Evolutionary conservation across 306 rosid species (phyloP).

Genomic region (Rosa multiflora): DNA sequence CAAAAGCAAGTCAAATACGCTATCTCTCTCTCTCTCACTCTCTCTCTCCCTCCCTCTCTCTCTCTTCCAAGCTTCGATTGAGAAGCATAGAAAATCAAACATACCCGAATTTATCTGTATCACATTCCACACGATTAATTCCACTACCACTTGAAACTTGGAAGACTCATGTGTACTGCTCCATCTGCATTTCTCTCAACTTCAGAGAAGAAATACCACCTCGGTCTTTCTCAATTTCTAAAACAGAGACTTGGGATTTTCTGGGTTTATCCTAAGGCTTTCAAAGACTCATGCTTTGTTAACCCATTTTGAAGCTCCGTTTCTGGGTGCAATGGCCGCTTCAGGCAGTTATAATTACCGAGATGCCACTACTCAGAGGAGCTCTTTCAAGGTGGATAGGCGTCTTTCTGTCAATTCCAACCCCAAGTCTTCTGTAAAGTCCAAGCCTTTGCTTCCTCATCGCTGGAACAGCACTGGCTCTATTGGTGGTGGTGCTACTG

Average conservation of each 20-base stretch:
- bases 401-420: conserved; percentile 52
- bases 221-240: conserved; percentile 20
- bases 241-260: conserved; percentile 11
- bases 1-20: no score
- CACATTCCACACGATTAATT: no score
- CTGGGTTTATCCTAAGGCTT: conserved; percentile 1
- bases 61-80: no score
- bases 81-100: no score
- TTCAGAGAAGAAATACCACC: no score
- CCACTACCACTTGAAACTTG: no score
- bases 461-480: conserved; percentile 78
- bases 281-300: not conserved
- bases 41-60: no score
- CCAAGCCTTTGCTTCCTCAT: conserved; percentile 57
- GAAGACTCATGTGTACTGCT: no score
- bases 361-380: conserved; percentile 51
- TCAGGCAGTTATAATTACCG: conserved; percentile 46
- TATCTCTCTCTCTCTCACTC: no score
- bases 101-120: no score
- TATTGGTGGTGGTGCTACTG: conserved; percentile 24
- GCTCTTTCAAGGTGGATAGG: conserved; percentile 55
- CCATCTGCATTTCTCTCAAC: no score
- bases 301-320: not conserved
- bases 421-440: conserved; percentile 52
- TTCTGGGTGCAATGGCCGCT: conserved; percentile 56